Conservation (phyloP, 768 basidiomycete genomes). For the Suillus subaureus region DNA sequence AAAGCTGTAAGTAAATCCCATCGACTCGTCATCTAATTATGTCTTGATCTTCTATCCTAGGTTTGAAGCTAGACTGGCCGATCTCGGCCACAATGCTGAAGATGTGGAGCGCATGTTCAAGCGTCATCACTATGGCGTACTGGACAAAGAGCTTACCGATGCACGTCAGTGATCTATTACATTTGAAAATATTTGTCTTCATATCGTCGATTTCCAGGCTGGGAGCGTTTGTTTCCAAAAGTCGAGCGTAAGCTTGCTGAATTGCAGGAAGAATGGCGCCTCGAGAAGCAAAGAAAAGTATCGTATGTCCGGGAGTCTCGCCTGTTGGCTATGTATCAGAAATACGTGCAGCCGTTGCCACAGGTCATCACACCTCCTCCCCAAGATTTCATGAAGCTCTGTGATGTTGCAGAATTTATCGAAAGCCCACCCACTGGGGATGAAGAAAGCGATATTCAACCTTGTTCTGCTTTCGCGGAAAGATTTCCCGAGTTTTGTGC, state of each 20-base stretch:
- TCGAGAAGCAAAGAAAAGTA: not conserved
- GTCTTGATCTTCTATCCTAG: not conserved
- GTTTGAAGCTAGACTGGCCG: not conserved
- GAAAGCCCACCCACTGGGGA: not conserved
- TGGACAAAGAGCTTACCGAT: slow-evolving; percentile 3
- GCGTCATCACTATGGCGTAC: not conserved
- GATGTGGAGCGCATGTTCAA: not conserved
- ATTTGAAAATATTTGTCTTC: too few species aligned
- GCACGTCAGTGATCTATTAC: not conserved
- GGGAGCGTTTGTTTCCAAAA: not conserved
- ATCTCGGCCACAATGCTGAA: not conserved
- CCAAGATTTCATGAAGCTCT: not conserved
- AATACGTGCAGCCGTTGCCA: not conserved
- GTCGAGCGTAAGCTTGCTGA: not conserved
- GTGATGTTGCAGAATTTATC: slow-evolving; percentile 1
- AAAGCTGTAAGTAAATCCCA: not conserved
- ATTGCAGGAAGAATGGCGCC: not conserved
- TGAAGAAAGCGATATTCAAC: not conserved
- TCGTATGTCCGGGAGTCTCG: accelerated
- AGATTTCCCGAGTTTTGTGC: not conserved
- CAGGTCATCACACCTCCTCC: not conserved
- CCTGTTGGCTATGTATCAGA: not conserved
- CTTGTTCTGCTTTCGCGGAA: not conserved
- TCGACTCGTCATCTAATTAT: not conserved
- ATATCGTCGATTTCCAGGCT: not conserved